Evolutionary conservation across 1,139 yeast species (phyloP).

Genomic region (Pichia terricola): DNA sequence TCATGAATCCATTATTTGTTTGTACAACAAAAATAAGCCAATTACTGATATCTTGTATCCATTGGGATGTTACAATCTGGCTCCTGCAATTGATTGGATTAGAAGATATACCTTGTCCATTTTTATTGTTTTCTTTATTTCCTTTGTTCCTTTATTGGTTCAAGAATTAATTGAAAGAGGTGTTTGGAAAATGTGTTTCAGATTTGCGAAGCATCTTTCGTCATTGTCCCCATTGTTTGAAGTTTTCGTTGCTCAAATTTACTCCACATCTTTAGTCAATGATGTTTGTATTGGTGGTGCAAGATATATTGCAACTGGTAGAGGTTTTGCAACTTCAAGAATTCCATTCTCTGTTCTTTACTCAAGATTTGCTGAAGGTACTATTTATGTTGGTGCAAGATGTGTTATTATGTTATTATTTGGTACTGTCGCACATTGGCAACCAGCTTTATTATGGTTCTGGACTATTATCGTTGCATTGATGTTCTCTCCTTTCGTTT

Average conservation of each 20-base stretch:
- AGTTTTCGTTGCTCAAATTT: conserved; percentile 97
- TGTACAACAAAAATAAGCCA: conserved; percentile 76
- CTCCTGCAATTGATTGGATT: conserved; percentile 92
- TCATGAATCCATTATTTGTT: conserved; percentile 81
- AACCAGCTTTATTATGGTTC: conserved; percentile 95
- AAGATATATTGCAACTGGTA: conserved; percentile 96
- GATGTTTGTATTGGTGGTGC: conserved; percentile 99
- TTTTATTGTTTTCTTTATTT: conserved; percentile 96
- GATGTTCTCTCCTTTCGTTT: conserved; percentile 87
- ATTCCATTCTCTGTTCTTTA: conserved; percentile 93
- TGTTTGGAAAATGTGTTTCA: conserved; percentile 86
- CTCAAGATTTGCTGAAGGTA: conserved; percentile 94
- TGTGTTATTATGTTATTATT: conserved; percentile 80
- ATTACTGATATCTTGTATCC: conserved; percentile 80
- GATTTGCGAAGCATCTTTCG: conserved; percentile 80
- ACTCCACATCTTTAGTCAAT: conserved; percentile 80
- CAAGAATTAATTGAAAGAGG: conserved; percentile 98
- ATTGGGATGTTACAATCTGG: conserved; percentile 85
- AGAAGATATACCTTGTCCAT: conserved; percentile 96
- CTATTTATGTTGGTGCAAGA: conserved; percentile 95
- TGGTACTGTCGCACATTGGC: conserved; percentile 94
- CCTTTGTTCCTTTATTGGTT: conserved; percentile 90
- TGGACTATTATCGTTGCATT: conserved; percentile 92
- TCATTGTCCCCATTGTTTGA: conserved; percentile 96
- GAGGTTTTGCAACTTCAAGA: conserved; percentile 98